Evolutionary conservation across 176 grass and related monocot genomes (phyloP).

Genomic region (Avena eriantha): DNA sequence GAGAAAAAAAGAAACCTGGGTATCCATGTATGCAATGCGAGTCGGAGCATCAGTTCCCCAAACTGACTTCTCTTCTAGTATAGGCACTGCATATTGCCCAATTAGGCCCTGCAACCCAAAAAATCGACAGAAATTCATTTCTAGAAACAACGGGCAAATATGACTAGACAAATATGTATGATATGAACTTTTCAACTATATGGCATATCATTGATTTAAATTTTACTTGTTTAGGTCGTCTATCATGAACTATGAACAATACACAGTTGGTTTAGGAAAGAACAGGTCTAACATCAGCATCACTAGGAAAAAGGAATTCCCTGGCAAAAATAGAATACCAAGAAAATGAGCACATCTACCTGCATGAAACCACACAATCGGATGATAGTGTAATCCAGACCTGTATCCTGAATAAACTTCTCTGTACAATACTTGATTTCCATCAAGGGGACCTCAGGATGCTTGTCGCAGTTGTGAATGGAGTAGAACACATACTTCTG

Average conservation of each 20-base stretch:
- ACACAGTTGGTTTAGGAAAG: background rate
- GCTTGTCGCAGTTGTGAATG: conserved; percentile 98
- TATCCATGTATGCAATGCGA: conserved; percentile 99
- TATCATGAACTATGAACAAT: background rate
- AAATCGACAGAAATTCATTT: conserved; percentile 37
- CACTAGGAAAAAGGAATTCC: conserved; percentile 33
- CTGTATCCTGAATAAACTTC: conserved; percentile 91
- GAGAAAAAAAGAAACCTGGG: conserved; percentile 64
- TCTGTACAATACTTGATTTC: conserved; percentile 99
- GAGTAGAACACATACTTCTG: conserved; percentile 97
- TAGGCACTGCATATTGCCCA: conserved; percentile 98
- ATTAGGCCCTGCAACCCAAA: conserved; percentile 77
- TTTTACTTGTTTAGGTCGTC: background rate
- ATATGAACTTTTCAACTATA: conserved; percentile 15
- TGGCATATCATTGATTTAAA: background rate
- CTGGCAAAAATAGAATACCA: conserved; percentile 18
- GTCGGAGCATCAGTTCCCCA: conserved; percentile 99
- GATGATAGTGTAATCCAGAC: conserved; percentile 78
- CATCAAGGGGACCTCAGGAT: conserved; percentile 98
- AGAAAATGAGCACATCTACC: conserved; percentile 50
- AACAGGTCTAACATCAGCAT: conserved; percentile 29
- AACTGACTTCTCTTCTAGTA: conserved; percentile 98
- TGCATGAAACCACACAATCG: conserved; percentile 97
- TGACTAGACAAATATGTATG: background rate
- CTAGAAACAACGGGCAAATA: conserved; percentile 24